Conservation (phyloP, 2,329 filamentous ascomycete species). For the Paradendryphiella salina region DNA sequence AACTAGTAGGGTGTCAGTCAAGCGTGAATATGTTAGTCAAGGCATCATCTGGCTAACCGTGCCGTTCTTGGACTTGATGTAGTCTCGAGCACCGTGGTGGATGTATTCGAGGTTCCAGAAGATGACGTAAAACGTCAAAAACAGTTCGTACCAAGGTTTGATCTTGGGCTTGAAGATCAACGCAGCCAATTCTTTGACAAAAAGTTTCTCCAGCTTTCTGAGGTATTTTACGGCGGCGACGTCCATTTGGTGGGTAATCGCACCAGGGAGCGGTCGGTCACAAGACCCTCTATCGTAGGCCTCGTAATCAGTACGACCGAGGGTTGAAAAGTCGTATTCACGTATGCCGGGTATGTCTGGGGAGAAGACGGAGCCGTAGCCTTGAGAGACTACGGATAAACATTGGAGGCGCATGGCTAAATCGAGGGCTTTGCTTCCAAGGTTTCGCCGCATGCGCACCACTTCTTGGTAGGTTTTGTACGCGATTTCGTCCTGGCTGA, state of each 20-base stretch:
- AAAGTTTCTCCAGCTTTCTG: constrained; percentile 35
- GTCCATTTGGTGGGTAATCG: constrained; percentile 45
- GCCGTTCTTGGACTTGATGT: constrained; percentile 42
- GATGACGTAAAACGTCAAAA: constrained; percentile 42
- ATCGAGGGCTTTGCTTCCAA: constrained; percentile 31
- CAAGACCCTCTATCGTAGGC: constrained; percentile 42
- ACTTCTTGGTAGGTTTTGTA: constrained; percentile 40
- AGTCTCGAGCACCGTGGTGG: constrained; percentile 38
- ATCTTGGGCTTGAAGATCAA: constrained; percentile 41
- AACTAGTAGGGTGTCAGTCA: constrained; percentile 29
- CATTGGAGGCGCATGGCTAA: constrained; percentile 42
- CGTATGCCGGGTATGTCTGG: constrained; percentile 39
- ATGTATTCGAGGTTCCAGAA: constrained; percentile 47
- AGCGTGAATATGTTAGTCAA: no score
- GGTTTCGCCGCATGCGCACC: constrained; percentile 31
- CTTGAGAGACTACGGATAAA: constrained; percentile 44
- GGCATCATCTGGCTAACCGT: constrained; percentile 32
- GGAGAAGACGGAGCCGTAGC: constrained; percentile 43
- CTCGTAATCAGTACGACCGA: constrained; percentile 41
- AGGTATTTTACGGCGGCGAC: constrained; percentile 43
- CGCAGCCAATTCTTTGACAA: constrained; percentile 34
- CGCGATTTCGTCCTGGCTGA: constrained; percentile 36
- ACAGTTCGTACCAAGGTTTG: constrained; percentile 47
- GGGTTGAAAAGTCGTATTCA: constrained; percentile 35
- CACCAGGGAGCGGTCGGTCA: constrained; percentile 41